Base-by-base conservation (phyloP, 2,329 filamentous ascomycete species). In the Pseudofabraea citricarpa region DNA sequence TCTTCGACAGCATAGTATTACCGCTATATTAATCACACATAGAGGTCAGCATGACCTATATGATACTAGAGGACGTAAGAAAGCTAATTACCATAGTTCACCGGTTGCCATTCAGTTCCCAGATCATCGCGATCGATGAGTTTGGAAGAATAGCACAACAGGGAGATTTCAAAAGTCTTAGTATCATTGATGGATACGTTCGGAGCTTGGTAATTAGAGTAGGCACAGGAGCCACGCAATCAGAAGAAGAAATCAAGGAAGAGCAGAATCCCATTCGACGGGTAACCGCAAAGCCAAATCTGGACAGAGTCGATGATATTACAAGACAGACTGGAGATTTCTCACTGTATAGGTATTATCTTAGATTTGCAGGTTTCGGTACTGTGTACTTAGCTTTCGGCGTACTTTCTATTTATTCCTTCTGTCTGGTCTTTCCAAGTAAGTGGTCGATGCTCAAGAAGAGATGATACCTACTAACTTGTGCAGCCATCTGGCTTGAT, bases 1-100 rank as follows among this genome's bases (percentile, higher is more conserved):
- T 1, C 46, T 56, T 29, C 45, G 44, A 21, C 51, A 20, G 35
- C 55, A 57, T 40, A 51, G 53, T 0, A 61, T 60, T 1, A 68
- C 68, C 1, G 54, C 64, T 1, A 29, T 73, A 6, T 49, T 71
- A 2, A 61, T 61, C 3, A 70, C 66, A 1, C 64, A 60, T 45
- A 15, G 5, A 15, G 32, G 56, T 46, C 4, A 15, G 9, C 3
- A 35, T n/a, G 4, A 15, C 32, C 5, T 16, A 7, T 7, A 15
- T 19, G 18, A 19, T 35, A 15, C 5, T 20, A 1, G 2, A 8
- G 8, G 8, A n/a, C 24, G 8, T 8, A 35, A 3, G 3, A 15
- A 20, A 18, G 10, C 19, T 15, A 35, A 15, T 4, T 4, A 4
- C 12, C 4, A 10, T 35, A n/a, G 45, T 42, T 22, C 46, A 53